These are phyloP conservation scores for Chalciporus chontae DNA, from an alignment of 768 basidiomycete genomes.

Conservation along the genomic window DNA sequence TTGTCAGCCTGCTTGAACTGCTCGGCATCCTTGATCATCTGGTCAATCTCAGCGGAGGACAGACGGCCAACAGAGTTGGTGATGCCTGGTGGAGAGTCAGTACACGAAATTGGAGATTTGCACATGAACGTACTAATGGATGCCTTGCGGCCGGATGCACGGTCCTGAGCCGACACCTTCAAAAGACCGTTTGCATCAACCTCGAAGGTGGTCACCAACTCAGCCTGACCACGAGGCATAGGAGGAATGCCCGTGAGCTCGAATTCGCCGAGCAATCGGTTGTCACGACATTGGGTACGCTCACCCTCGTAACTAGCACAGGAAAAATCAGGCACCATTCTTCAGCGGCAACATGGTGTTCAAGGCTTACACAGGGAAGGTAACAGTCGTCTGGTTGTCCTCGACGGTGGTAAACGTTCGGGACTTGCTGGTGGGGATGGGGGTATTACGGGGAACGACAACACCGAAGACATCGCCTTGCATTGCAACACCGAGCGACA, in stretches of 20 bases:
- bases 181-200: constrained; percentile 99
- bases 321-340: constrained; percentile 7
- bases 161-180: constrained; percentile 98
- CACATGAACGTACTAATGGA: constrained; percentile 72
- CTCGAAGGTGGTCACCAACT: constrained; percentile 99
- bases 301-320: constrained; percentile 88
- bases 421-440: constrained; percentile 99
- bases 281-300: constrained; percentile 99
- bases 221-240: constrained; percentile 99
- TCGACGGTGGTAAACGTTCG: constrained; percentile 99
- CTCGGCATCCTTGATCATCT: constrained; percentile 99
- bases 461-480: constrained; percentile 99
- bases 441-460: constrained; percentile 98
- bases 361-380: constrained; percentile 87
- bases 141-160: constrained; percentile 98
- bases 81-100: constrained; percentile 56
- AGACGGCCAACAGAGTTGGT: constrained; percentile 99
- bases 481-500: constrained; percentile 99
- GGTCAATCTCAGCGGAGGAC: constrained; percentile 95
- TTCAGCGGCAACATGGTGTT: not conserved
- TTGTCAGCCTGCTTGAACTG: constrained; percentile 96
- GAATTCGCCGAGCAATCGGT: constrained; percentile 98
- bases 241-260: constrained; percentile 99
- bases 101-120: not conserved
- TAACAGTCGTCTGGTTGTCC: constrained; percentile 99